Base-by-base conservation (phyloP, 2,329 filamentous ascomycete species). In the Fusarium sp. region DNA sequence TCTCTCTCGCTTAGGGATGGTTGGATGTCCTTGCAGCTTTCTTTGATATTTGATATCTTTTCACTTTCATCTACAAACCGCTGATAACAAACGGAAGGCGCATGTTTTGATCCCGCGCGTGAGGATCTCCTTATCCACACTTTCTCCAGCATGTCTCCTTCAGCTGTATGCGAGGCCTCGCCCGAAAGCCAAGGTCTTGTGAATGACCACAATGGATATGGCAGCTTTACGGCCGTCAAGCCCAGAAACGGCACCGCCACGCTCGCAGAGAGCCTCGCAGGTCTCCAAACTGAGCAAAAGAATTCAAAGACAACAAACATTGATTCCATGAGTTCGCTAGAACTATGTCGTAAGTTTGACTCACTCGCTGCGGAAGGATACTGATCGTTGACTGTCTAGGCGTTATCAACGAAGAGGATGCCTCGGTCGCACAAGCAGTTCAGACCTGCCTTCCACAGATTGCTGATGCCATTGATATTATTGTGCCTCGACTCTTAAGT, bases 401-500 rank as follows among this genome's bases (percentile, higher is more conserved):
- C 0, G 50, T 54, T 22, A 54, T 54, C 18, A 54, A 54, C 18
- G 50, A 54, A 54, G 50, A 54, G 29, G 50, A 54, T 54, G 33
- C 39, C 10, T 50, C 64, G 1, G 41, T 66, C 5, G 41, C 56
- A 16, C 29, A 43, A 5, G 64, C 64, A 8, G 64, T 66, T n/a
- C 41, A 66, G 16, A 61, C 20, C 3, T 66, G 64, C 9, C 43
- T 66, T 22, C 56, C 64, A 0, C 39, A 60, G 18, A 61, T 66
- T 43, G 64, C 64, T 9, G 33, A 31, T n/a, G 64, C 64, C 10
- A 66, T 66, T n/a, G 64, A 66, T 41, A 24, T 52, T 4, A 66
- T 66, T 1, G 64, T 66, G 10, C 54, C 54, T 22, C 56, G 57
- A 3, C 54, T 66, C n/a, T 24, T 52, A 16, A n/a, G 10, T 20